These are phyloP conservation scores for Pseudopyricularia cyperi DNA, from an alignment of 2,329 filamentous ascomycete species.

Conservation along the genomic window DNA sequence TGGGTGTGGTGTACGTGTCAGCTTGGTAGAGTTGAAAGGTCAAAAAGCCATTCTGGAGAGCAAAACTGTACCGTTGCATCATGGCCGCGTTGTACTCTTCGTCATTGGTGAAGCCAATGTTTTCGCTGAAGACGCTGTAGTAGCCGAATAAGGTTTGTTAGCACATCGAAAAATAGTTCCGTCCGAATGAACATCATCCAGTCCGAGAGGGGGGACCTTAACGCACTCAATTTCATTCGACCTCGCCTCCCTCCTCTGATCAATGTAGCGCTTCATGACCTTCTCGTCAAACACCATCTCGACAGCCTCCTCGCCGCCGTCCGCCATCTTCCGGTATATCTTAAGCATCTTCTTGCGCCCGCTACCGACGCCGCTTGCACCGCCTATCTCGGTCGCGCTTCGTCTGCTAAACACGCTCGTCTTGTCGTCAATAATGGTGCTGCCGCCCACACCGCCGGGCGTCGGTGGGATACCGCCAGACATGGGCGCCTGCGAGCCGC, in stretches of 20 bases:
- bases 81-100: conserved; percentile 51
- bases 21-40: not conserved
- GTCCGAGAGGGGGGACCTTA: not conserved
- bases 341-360: conserved; percentile 2
- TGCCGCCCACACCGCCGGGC: not conserved
- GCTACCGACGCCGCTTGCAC: not conserved
- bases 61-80: conserved; percentile 34
- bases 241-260: conserved; percentile 58
- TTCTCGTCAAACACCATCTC: conserved; percentile 67
- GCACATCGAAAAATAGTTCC: not conserved
- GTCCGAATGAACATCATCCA: not conserved
- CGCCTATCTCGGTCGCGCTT: conserved; percentile 1
- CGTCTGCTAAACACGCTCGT: conserved; percentile 2
- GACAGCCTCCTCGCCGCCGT: conserved; percentile 1
- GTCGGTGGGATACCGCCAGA: not conserved
- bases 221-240: conserved; percentile 59
- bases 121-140: conserved; percentile 1
- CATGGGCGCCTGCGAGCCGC: not conserved
- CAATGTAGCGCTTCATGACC: conserved; percentile 81
- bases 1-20: not conserved
- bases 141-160: conserved; percentile 6
- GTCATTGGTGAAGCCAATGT: conserved; percentile 46
- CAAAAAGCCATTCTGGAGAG: conserved; percentile 11
- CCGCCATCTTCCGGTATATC: conserved; percentile 1
- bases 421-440: conserved; percentile 21